phyloP scores from a whole-genome alignment of 1,284 basidiomycete genomes.

The Microbotryomycetes sp. region DNA sequence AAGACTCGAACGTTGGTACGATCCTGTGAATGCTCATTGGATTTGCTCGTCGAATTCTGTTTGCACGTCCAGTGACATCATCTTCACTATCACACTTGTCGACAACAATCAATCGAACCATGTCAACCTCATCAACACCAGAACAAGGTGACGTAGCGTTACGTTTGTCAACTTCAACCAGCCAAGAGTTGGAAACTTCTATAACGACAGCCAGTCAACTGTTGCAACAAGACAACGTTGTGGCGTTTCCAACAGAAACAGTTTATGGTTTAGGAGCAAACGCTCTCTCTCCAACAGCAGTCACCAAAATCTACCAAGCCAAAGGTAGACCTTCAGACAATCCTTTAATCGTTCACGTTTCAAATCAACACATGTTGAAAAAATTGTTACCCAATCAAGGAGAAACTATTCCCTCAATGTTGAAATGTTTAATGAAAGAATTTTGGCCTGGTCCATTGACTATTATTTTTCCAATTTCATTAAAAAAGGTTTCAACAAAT shows the following conservation, averaged over 20 bases:
- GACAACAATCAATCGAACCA: too few relatives aligned
- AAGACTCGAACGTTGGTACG: too few relatives aligned
- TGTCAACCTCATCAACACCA: too few relatives aligned
- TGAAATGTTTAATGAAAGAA: slow-evolving; percentile 63
- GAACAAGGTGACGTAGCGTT: too few relatives aligned
- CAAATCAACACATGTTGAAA: slow-evolving; percentile 71
- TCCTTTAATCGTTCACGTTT: slow-evolving; percentile 94
- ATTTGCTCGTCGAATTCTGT: too few relatives aligned
- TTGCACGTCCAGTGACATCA: too few relatives aligned
- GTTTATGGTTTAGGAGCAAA: slow-evolving; percentile 94
- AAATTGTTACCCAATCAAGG: slow-evolving; percentile 54
- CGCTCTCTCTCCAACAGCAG: slow-evolving; percentile 63
- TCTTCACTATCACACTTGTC: too few relatives aligned
- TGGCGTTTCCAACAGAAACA: slow-evolving; percentile 95
- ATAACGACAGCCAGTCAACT: slow-evolving; percentile 19
- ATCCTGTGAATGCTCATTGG: too few relatives aligned
- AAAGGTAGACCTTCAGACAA: slow-evolving; percentile 95
- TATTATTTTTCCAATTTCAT: slow-evolving; percentile 60
- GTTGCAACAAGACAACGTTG: slow-evolving; percentile 42
- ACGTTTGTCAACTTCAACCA: not conserved
- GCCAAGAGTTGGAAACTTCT: not conserved
- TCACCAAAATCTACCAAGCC: slow-evolving; percentile 70
- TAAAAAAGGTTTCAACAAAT: slow-evolving; percentile 56
- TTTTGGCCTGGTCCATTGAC: slow-evolving; percentile 98
- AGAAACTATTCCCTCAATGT: slow-evolving; percentile 58